Conservation (phyloP, 78 protist genomes). For the Parvularia atlantis region DNA sequence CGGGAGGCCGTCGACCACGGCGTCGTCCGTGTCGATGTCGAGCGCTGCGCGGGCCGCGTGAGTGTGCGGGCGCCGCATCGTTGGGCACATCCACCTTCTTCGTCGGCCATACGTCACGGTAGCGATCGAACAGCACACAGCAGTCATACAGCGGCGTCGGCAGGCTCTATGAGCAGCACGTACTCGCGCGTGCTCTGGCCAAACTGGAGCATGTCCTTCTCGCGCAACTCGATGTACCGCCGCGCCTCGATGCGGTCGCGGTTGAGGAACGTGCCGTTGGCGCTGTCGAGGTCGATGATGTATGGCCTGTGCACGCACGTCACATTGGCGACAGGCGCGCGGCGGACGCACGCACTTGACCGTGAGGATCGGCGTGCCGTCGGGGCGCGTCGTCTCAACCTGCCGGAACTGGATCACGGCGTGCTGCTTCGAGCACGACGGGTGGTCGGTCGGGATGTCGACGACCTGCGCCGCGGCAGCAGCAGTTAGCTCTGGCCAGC, state of each 20-base stretch:
- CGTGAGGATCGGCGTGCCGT: neutral
- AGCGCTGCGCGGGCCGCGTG: too few relatives aligned
- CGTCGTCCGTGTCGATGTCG: too few relatives aligned
- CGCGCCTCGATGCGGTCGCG: slow-evolving; percentile 32
- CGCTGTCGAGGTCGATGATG: slow-evolving; percentile 36
- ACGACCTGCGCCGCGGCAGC: slow-evolving; percentile 13
- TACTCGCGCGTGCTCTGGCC: slow-evolving; percentile 70
- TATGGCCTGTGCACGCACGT: neutral
- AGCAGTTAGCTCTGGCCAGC: neutral
- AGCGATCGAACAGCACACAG: too few relatives aligned
- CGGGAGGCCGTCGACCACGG: too few relatives aligned
- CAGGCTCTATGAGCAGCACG: too few relatives aligned
- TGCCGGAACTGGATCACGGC: slow-evolving; percentile 64
- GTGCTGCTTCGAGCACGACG: slow-evolving; percentile 78
- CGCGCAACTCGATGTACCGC: slow-evolving; percentile 51
- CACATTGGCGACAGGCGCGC: neutral
- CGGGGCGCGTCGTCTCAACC: neutral
- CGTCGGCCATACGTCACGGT: too few relatives aligned
- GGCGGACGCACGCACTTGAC: neutral
- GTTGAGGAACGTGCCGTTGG: slow-evolving; percentile 75
- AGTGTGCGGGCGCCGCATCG: too few relatives aligned
- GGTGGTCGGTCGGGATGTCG: slow-evolving; percentile 81
- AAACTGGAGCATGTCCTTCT: slow-evolving; percentile 55
- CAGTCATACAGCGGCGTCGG: slow-evolving; percentile 30
- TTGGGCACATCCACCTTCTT: too few relatives aligned